A percentile compares a stretch with the other conserved stretches of the same genome.
These are phyloP conservation scores for Fusarium zealandicum DNA, from an alignment of 2,329 filamentous ascomycete species.

Conservation along the genomic window DNA sequence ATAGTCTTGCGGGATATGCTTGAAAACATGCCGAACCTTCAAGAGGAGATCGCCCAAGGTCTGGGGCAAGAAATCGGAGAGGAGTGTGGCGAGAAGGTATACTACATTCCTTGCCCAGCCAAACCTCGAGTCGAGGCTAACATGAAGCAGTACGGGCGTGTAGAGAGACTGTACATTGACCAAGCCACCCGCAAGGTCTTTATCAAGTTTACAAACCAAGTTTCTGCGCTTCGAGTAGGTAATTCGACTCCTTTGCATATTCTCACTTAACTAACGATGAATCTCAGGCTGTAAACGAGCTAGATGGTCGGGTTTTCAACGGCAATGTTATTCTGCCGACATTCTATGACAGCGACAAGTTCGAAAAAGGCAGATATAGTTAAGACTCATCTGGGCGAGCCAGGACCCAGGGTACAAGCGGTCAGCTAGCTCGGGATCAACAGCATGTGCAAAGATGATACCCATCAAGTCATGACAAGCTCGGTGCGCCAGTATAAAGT, in stretches of 20 bases:
- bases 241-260: not conserved
- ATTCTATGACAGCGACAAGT: constrained; percentile 84
- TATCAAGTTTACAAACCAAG: constrained; percentile 86
- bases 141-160: constrained; percentile 72
- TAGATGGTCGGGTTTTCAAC: constrained; percentile 87
- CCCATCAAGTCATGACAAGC: no score
- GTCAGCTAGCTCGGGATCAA: no score
- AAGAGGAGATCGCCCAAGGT: constrained; percentile 75
- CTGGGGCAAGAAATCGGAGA: constrained; percentile 95
- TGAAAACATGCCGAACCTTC: constrained; percentile 77
- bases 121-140: constrained; percentile 18
- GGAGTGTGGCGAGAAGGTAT: constrained; percentile 82
- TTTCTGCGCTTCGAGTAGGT: constrained; percentile 84
- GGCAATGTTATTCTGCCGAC: constrained; percentile 82
- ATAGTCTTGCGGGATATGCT: constrained; percentile 86
- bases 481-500: no score
- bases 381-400: no score
- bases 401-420: no score
- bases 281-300: constrained; percentile 81
- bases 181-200: constrained; percentile 75
- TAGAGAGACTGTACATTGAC: constrained; percentile 81
- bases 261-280: constrained; percentile 7
- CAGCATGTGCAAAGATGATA: no score
- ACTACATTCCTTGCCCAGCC: not conserved
- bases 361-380: constrained; percentile 70